Base-by-base conservation (phyloP, 2,329 filamentous ascomycete species). In the Fusarium sambucinum region DNA sequence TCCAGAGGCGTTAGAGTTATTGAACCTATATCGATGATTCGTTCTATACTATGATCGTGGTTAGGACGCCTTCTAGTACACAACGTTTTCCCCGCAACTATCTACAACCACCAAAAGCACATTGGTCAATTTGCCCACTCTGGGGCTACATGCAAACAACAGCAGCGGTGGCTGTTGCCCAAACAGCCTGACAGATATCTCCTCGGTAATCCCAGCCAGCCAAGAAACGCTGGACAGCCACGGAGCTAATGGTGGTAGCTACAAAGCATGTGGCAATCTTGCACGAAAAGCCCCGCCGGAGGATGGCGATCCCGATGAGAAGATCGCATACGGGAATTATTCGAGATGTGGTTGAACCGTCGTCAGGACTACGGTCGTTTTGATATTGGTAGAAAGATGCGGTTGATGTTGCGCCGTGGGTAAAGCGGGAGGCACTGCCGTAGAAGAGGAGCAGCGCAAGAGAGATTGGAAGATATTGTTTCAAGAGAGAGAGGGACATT, bases 351-450 rank as follows among this genome's bases (percentile, higher is more conserved):
- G 44, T 55, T 1, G 66, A 70, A 0, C 58, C 66, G 1, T 70
- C 66, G 4, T 67, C 66, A 0, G 46, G 54, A 14, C 42, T 54
- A 4, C 66, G 54, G 3, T 63, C 54, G 6, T 63, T 70, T 10
- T 69, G 62, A 12, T 56, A 69, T 7, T 29, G 29, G 19, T 69
- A 69, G 13, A 69, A 69, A 0, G 47, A 47, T 16, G 54, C 1
- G 3, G 58, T 56, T 3, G 67, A 69, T 12, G 67, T 70, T 9
- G 62, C 44, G 0, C 66, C 67, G 3, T 70, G 67, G 1, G 50
- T 55, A 7, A 69, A 67, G 5, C 67, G 42, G 10, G 67, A 69
- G 3, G 66, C 67, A 14, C 62, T 63, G n/a, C 67, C 67, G 14
- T 70, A 69, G 17, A 67, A 70, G 4, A 69, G 54, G 2, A 69